phyloP scores from a whole-genome alignment of 2,329 filamentous ascomycete genomes.

The Trichoderma sp. region DNA sequence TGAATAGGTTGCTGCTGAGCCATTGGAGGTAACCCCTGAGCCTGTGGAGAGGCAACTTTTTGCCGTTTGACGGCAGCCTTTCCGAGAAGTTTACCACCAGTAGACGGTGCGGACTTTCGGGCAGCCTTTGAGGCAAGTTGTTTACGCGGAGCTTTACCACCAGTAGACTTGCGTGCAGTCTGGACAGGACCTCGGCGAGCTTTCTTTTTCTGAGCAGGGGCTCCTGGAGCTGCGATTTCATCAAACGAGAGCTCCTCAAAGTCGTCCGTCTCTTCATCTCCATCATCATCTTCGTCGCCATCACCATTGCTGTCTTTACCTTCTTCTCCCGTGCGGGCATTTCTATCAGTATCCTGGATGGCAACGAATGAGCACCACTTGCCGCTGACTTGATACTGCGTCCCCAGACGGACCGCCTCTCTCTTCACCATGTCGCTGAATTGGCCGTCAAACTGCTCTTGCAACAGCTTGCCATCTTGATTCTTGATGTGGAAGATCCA shows the following conservation, averaged over 20 bases:
- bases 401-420: conserved; percentile 65
- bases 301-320: not conserved
- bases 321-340: not conserved
- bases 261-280: not conserved
- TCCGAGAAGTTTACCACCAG: too few relatives aligned
- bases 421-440: conserved; percentile 61
- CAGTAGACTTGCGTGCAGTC: not conserved
- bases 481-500: conserved; percentile 59
- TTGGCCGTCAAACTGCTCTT: conserved; percentile 46
- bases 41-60: not conserved
- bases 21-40: not conserved
- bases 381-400: conserved; percentile 63
- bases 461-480: conserved; percentile 42
- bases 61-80: not conserved
- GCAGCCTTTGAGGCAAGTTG: not conserved
- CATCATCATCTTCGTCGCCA: not conserved
- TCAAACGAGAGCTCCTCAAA: not conserved
- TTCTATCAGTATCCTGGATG: conserved; percentile 44
- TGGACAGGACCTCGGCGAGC: not conserved
- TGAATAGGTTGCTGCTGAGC: not conserved
- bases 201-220: not conserved
- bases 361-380: conserved; percentile 75
- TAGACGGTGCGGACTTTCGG: not conserved
- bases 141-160: not conserved
- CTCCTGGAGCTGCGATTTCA: not conserved